phyloP scores from a whole-genome alignment of 2,329 filamentous ascomycete genomes.

The Pseudonectria buxi region DNA sequence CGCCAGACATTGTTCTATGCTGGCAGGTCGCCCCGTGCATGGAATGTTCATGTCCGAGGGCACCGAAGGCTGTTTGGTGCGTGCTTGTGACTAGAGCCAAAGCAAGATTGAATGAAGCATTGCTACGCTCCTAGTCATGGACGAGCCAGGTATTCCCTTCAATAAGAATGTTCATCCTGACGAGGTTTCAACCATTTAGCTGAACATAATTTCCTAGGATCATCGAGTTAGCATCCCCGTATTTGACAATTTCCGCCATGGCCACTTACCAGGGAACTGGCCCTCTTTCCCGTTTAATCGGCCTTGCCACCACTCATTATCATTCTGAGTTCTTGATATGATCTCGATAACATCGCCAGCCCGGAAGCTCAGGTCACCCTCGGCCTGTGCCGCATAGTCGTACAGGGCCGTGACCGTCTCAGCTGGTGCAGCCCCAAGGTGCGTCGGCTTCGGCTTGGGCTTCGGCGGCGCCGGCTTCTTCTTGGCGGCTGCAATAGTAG shows the following conservation, averaged over 20 bases:
- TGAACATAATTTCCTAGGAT: conserved; percentile 45
- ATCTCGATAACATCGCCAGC: conserved; percentile 90
- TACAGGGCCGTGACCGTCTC: conserved; percentile 89
- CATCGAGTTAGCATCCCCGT: conserved; percentile 16
- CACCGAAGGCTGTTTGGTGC: too few relatives aligned
- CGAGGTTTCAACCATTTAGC: conserved; percentile 19
- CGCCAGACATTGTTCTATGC: too few relatives aligned
- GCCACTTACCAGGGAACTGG: conserved; percentile 80
- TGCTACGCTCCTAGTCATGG: too few relatives aligned
- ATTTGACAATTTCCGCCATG: background rate
- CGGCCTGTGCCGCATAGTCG: conserved; percentile 92
- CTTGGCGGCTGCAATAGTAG: conserved; percentile 45
- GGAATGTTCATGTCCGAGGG: too few relatives aligned
- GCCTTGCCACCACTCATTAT: conserved; percentile 97
- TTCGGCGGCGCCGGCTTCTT: conserved; percentile 63
- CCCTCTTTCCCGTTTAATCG: conserved; percentile 72
- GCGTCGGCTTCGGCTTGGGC: conserved; percentile 70
- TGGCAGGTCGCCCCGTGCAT: too few relatives aligned
- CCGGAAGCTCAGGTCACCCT: conserved; percentile 85
- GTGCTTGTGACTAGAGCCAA: too few relatives aligned
- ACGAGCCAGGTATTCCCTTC: too few relatives aligned
- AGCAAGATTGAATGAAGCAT: too few relatives aligned
- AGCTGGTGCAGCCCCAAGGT: conserved; percentile 56
- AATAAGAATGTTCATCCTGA: too few relatives aligned
- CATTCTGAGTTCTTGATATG: conserved; percentile 71